Conservation (phyloP, 441 rosid genomes). For the Brassica balearica region DNA sequence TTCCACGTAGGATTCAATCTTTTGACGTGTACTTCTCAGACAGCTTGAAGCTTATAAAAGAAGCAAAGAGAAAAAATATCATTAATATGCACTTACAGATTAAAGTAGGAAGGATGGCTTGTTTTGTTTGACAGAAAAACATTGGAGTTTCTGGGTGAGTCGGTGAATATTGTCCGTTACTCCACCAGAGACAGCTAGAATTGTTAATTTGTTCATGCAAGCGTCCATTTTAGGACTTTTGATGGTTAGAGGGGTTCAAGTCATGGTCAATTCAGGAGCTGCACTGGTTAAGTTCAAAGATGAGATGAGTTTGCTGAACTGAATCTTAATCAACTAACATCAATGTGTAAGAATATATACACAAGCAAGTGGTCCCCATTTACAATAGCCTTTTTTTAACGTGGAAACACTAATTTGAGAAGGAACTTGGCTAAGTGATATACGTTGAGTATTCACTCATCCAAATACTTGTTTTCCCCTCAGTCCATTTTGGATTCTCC, state of each 20-base stretch:
- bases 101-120: neutral
- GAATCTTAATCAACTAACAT: neutral
- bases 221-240: neutral
- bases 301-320: neutral
- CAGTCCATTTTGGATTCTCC: neutral
- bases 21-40: neutral
- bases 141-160: neutral
- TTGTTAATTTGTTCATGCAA: no score
- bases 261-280: neutral
- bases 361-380: neutral
- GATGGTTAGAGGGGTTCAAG: neutral
- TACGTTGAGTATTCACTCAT: neutral
- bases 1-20: no score
- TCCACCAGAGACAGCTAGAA: neutral
- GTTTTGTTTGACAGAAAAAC: neutral
- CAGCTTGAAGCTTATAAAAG: neutral
- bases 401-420: neutral
- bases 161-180: neutral
- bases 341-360: neutral
- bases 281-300: neutral
- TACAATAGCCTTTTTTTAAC: neutral
- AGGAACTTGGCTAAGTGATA: neutral
- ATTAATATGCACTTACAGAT: neutral
- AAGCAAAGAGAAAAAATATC: neutral
- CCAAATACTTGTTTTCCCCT: neutral